Evolutionary conservation across 371 early-diverging fungal genomes (phyloP).

Genomic region (Lichtheimia corymbifera): DNA sequence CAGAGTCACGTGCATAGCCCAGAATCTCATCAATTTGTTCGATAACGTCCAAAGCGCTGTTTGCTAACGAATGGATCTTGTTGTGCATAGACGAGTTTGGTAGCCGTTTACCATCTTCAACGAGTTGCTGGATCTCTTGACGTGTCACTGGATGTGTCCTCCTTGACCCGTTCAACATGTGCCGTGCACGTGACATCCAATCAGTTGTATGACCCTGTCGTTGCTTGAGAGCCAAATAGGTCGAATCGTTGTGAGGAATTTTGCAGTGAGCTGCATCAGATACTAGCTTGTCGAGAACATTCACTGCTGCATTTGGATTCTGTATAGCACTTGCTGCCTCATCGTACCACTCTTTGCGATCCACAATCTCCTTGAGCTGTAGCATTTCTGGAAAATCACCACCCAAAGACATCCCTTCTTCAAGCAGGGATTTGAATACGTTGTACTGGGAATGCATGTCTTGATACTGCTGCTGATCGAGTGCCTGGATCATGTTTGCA

Average conservation of each 20-base stretch:
- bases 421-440: conserved; percentile 10
- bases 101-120: not conserved
- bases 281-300: conserved; percentile 8
- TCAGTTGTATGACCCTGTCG: conserved; percentile 3
- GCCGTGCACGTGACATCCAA: conserved; percentile 20
- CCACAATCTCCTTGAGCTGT: conserved; percentile 8
- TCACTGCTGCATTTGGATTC: not conserved
- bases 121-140: not conserved
- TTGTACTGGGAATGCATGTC: not conserved
- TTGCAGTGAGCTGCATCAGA: conserved; percentile 9
- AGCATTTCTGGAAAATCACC: conserved; percentile 23
- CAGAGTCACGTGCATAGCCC: conserved; percentile 1
- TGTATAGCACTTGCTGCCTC: conserved; percentile 10
- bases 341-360: conserved; percentile 15
- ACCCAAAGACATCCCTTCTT: conserved; percentile 7
- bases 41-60: conserved; percentile 6
- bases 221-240: conserved; percentile 5
- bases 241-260: conserved; percentile 3
- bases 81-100: conserved; percentile 6
- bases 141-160: not conserved
- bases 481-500: not conserved
- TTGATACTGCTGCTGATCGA: not conserved
- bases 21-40: conserved; percentile 6
- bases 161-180: conserved; percentile 34
- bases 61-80: conserved; percentile 10